phyloP scores from a whole-genome alignment of 495 filamentous ascomycete genomes.

The Xylaria longipes region DNA sequence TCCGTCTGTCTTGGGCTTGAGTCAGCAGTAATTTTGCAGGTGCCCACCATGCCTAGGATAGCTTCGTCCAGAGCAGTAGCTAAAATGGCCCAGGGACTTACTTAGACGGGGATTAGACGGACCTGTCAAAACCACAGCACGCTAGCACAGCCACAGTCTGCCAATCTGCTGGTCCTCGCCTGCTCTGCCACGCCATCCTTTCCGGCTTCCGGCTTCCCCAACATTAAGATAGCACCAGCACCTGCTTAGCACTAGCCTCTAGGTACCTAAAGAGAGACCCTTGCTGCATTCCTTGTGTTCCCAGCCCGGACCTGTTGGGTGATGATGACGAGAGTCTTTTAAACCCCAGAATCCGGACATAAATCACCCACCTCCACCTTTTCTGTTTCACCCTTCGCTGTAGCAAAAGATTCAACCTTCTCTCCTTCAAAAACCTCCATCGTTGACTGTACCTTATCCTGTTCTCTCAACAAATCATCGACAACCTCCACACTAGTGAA shows the following conservation, averaged over 20 bases:
- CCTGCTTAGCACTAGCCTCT: neutral
- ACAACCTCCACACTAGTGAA: neutral
- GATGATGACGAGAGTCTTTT: conserved; percentile 12
- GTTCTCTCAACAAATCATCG: neutral
- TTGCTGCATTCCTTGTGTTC: conserved; percentile 3
- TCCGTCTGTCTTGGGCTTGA: neutral
- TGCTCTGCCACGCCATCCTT: conserved; percentile 10
- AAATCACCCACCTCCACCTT: conserved; percentile 11
- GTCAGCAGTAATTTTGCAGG: conserved; percentile 14
- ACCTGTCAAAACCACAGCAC: neutral
- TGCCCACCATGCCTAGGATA: neutral
- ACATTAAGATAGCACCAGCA: neutral
- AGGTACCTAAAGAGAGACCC: too few species aligned
- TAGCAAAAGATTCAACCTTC: neutral
- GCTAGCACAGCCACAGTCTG: conserved; percentile 13
- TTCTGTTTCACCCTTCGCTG: neutral
- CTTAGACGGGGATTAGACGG: neutral
- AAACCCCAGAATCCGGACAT: conserved; percentile 5
- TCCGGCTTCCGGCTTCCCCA: conserved; percentile 18
- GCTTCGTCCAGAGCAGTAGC: conserved; percentile 5
- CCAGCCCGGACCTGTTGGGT: neutral
- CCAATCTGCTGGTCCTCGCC: conserved; percentile 1
- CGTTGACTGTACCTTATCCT: neutral
- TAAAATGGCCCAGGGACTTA: neutral
- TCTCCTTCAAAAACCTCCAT: neutral